A percentile compares a stretch with the other conserved stretches of the same genome.
Evolutionary conservation across 306 rosid species (phyloP).

Genomic region (Fragaria vesca): DNA sequence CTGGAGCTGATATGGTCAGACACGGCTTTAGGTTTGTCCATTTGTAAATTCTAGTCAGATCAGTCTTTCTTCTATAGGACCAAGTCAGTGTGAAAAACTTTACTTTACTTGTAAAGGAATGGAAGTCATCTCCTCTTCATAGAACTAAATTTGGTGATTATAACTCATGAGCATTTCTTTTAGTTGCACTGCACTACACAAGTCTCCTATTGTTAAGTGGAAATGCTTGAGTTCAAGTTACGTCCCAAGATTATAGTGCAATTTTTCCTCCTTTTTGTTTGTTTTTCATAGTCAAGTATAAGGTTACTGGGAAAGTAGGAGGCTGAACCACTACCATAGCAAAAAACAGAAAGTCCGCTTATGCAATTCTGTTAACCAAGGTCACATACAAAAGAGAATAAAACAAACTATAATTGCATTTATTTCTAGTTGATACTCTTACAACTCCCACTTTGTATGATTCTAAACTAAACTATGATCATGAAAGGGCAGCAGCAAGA

Average conservation of each 20-base stretch:
- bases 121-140: no score
- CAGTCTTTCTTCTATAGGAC: background rate
- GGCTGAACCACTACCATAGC: background rate
- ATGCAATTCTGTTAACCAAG: background rate
- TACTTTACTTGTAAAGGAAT: no score
- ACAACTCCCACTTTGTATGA: background rate
- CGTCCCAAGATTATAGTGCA: no score
- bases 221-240: no score
- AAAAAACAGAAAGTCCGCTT: background rate
- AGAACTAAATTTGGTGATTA: no score
- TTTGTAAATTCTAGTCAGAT: background rate
- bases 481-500: background rate
- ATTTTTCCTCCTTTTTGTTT: no score
- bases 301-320: no score
- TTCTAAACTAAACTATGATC: background rate
- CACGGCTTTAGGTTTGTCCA: background rate
- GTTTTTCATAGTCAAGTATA: no score
- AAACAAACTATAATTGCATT: background rate
- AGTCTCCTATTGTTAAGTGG: no score
- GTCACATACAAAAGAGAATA: background rate
- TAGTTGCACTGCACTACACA: no score
- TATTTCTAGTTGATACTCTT: background rate
- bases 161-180: no score
- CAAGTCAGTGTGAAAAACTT: background rate
- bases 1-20: slow-evolving; percentile 3